These are phyloP conservation scores for Vanrija sp. DNA, from an alignment of 1,284 basidiomycete species.

Conservation along the genomic window DNA sequence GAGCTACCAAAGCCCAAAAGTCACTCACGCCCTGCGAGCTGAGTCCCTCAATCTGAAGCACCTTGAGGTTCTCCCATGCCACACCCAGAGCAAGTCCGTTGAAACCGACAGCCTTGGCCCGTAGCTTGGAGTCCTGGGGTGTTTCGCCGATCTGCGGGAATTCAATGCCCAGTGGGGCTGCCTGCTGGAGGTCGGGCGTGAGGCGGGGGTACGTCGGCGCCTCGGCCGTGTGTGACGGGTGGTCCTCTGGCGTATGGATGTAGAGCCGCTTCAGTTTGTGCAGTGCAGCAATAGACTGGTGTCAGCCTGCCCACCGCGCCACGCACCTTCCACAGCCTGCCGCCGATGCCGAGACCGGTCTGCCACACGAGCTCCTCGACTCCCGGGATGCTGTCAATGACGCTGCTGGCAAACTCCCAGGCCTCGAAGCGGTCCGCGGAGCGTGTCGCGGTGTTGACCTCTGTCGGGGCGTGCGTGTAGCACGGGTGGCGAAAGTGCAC, in stretches of 20 bases:
- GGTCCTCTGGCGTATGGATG: constrained; percentile 3
- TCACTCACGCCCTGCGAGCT: constrained; percentile 19
- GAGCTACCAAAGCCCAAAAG: neutral
- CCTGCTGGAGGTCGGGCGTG: constrained; percentile 8
- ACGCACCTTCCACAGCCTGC: constrained; percentile 11
- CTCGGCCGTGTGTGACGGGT: constrained; percentile 1
- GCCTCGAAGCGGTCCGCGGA: constrained; percentile 10
- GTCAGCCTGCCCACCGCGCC: neutral
- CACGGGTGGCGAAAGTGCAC: constrained; percentile 16
- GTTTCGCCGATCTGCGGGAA: neutral
- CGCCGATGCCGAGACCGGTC: constrained; percentile 15
- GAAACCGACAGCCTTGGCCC: constrained; percentile 8
- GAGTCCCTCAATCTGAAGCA: constrained; percentile 11
- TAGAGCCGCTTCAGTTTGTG: constrained; percentile 1
- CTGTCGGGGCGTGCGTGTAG: constrained; percentile 4
- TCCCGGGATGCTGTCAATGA: constrained; percentile 6
- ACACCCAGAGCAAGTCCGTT: constrained; percentile 17
- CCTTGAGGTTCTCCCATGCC: constrained; percentile 28
- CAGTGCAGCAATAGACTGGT: constrained; percentile 9
- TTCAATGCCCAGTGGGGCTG: constrained; percentile 1
- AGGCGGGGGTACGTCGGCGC: constrained; percentile 7
- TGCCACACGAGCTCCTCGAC: constrained; percentile 14
- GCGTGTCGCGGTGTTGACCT: constrained; percentile 7
- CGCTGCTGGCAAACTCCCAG: constrained; percentile 8
- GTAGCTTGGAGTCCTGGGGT: neutral